Percentiles rank a stretch among this genome's conserved stretches.
These are phyloP conservation scores for Epichloe gansuensis DNA, from an alignment of 2,329 filamentous ascomycete species.

Conservation along the genomic window DNA sequence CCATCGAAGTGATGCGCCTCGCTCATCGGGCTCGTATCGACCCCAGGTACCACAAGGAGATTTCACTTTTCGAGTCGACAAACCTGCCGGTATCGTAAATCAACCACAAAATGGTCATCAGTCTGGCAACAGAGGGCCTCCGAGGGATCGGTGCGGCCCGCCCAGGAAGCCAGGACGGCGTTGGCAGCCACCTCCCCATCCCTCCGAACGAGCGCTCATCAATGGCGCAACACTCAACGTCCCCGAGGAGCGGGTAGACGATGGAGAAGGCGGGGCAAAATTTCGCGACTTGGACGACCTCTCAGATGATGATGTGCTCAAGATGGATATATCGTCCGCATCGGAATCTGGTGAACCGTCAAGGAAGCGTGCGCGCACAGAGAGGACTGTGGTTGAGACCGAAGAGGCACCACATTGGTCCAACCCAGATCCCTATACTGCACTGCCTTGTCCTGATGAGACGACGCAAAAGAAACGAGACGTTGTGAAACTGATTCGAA, in stretches of 20 bases:
- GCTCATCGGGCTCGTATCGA: slow-evolving; percentile 16
- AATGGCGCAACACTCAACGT: slow-evolving; percentile 27
- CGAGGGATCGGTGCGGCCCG: slow-evolving; percentile 16
- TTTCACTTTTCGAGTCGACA: slow-evolving; percentile 43
- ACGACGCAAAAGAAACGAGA: slow-evolving; percentile 64
- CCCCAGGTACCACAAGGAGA: slow-evolving; percentile 29
- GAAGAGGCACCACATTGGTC: slow-evolving; percentile 67
- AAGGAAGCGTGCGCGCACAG: slow-evolving; percentile 21
- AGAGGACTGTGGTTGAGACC: slow-evolving; percentile 19
- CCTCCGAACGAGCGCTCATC: slow-evolving; percentile 38
- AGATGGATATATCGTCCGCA: slow-evolving; percentile 45
- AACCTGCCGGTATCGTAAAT: slow-evolving; percentile 35
- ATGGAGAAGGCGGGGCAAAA: slow-evolving; percentile 32
- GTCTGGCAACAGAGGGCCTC: slow-evolving; percentile 6
- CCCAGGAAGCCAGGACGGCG: slow-evolving; percentile 15
- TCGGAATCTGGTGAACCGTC: slow-evolving; percentile 26
- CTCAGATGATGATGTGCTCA: slow-evolving; percentile 50
- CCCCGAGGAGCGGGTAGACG: slow-evolving; percentile 33
- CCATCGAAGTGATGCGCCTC: slow-evolving; percentile 13
- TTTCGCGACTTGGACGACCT: slow-evolving; percentile 44
- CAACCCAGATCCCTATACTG: slow-evolving; percentile 89
- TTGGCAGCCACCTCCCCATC: slow-evolving; percentile 26
- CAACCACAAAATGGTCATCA: slow-evolving; percentile 11
- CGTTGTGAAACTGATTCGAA: slow-evolving; percentile 82
- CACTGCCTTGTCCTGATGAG: slow-evolving; percentile 67